phyloP scores from a whole-genome alignment of 495 filamentous ascomycete species.

The Trichocladium uniseriatum region DNA sequence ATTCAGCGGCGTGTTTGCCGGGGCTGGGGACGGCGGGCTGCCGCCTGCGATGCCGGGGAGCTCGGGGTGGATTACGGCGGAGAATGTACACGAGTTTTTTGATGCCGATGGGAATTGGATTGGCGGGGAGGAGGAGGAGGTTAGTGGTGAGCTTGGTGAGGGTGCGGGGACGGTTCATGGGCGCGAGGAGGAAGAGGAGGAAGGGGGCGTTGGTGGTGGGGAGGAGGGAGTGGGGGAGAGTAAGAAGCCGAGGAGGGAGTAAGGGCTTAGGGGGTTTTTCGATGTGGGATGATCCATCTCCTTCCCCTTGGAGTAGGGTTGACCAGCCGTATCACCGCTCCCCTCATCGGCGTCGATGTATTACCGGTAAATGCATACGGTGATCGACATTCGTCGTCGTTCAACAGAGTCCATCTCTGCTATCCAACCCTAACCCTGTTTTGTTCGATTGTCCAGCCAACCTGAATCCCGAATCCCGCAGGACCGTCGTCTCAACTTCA shows the following conservation, averaged over 20 bases:
- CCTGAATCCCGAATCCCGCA: too few relatives aligned
- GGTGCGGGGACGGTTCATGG: constrained; percentile 35
- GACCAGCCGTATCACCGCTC: too few relatives aligned
- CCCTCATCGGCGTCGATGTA: too few relatives aligned
- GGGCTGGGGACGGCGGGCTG: constrained; percentile 43
- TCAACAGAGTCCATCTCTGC: too few relatives aligned
- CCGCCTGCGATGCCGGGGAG: constrained; percentile 76
- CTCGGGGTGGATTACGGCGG: constrained; percentile 90
- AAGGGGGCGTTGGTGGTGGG: constrained; percentile 15
- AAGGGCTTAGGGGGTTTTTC: too few relatives aligned
- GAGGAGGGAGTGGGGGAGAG: constrained; percentile 21
- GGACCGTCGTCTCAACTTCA: too few relatives aligned
- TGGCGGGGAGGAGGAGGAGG: constrained; percentile 24
- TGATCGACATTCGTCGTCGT: too few relatives aligned
- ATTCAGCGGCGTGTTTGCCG: constrained; percentile 35
- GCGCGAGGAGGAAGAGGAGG: constrained; percentile 30
- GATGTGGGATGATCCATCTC: background rate
- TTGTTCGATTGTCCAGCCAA: too few relatives aligned
- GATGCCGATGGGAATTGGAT: constrained; percentile 49
- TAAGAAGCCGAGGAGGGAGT: constrained; percentile 36
- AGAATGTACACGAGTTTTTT: constrained; percentile 77
- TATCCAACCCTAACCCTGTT: too few relatives aligned
- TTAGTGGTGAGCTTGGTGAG: constrained; percentile 35
- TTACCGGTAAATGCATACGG: too few relatives aligned
- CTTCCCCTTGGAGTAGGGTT: too few relatives aligned